Percentiles rank a stretch among this genome's conserved stretches.
Evolutionary conservation across 345 rosid species (phyloP).

Genomic region (Gossypium turneri): DNA sequence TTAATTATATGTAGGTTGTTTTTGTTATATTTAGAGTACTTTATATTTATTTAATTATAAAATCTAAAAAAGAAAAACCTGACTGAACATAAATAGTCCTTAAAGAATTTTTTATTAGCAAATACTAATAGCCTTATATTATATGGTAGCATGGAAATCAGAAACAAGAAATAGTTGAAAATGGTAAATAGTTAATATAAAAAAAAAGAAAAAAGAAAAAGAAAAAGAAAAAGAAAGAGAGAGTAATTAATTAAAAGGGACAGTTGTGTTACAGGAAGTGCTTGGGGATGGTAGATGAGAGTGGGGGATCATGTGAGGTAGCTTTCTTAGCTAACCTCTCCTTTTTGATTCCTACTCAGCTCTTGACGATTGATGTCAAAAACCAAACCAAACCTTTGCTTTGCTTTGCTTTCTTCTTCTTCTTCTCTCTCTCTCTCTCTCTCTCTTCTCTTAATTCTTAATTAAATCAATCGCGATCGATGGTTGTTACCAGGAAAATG

Average conservation of each 20-base stretch:
- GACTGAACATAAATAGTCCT: no score
- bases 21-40: no score
- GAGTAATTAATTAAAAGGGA: not conserved
- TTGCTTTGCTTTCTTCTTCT: not conserved
- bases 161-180: no score
- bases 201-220: no score
- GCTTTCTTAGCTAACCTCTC: conserved; percentile 28
- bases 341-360: not conserved
- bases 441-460: not conserved
- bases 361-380: not conserved
- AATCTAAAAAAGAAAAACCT: no score
- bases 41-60: no score
- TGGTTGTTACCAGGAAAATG: conserved; percentile 19
- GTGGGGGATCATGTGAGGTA: conserved; percentile 14
- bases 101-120: no score
- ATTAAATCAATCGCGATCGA: not conserved
- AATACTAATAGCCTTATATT: no score
- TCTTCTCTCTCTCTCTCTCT: not conserved
- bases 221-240: no score
- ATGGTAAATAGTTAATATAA: no score
- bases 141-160: no score
- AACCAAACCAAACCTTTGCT: not conserved
- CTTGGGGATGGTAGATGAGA: conserved; percentile 5
- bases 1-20: no score
- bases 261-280: not conserved